Percentiles rank a stretch among this genome's conserved stretches.
These are phyloP conservation scores for Madurella mycetomatis DNA, from an alignment of 2,329 filamentous ascomycete species.

Conservation along the genomic window DNA sequence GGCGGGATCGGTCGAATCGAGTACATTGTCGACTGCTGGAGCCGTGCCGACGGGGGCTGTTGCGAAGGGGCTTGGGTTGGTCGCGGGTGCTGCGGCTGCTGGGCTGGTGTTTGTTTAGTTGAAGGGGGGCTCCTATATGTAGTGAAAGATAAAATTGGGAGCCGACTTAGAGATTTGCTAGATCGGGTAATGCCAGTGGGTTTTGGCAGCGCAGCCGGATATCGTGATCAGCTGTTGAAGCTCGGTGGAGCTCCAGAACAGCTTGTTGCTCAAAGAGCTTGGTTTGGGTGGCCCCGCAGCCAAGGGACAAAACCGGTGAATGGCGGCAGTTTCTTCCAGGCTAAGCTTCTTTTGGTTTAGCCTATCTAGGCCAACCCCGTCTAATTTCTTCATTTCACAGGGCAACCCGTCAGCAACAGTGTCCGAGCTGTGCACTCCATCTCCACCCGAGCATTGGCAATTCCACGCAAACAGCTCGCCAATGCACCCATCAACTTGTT, in stretches of 20 bases:
- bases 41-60: background rate
- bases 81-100: slow-evolving; percentile 12
- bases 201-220: background rate
- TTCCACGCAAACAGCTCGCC: slow-evolving; percentile 1
- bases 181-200: background rate
- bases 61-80: slow-evolving; percentile 6
- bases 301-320: slow-evolving; percentile 3
- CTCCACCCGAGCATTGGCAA: slow-evolving; percentile 11
- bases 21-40: slow-evolving; percentile 3
- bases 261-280: background rate
- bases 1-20: background rate
- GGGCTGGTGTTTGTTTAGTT: slow-evolving; percentile 9
- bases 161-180: no score
- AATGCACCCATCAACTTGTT: background rate
- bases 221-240: background rate
- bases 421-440: background rate
- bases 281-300: background rate
- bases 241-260: background rate
- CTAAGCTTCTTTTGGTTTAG: slow-evolving; percentile 15
- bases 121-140: no score
- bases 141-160: no score
- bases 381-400: slow-evolving; percentile 23
- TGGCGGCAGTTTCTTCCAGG: slow-evolving; percentile 1
- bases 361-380: slow-evolving; percentile 23
- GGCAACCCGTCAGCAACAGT: slow-evolving; percentile 22